phyloP scores from a whole-genome alignment of 2,329 filamentous ascomycete genomes.

The Penicillium brasilianum region DNA sequence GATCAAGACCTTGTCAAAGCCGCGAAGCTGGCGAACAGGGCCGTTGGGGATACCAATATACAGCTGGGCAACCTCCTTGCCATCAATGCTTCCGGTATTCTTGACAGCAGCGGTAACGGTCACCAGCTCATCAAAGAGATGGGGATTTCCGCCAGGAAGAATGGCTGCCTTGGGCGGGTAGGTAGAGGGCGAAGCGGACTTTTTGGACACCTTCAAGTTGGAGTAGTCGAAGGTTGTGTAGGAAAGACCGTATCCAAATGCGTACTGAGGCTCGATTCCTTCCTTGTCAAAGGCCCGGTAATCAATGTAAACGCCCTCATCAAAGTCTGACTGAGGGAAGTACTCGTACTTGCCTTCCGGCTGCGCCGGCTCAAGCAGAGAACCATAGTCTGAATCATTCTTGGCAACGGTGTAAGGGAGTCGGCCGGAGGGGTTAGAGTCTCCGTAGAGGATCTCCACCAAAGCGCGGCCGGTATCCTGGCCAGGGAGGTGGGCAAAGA shows the following conservation, averaged over 20 bases:
- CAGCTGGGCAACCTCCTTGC: not conserved
- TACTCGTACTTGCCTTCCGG: not conserved
- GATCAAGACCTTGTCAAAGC: not conserved
- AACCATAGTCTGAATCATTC: not conserved
- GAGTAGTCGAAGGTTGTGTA: not conserved
- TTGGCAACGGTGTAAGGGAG: not conserved
- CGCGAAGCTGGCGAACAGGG: not conserved
- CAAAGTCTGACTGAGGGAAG: not conserved
- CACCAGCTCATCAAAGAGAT: not conserved
- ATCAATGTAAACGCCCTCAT: not conserved
- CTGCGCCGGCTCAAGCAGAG: not conserved
- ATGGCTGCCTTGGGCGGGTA: not conserved
- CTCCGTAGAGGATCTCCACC: not conserved
- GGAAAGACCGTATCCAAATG: not conserved
- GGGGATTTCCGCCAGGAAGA: not conserved
- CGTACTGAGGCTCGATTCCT: not conserved
- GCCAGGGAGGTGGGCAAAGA: not conserved
- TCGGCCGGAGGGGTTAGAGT: not conserved
- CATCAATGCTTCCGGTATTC: not conserved
- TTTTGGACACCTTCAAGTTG: not conserved
- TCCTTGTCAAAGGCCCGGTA: not conserved
- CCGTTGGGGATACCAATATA: not conserved
- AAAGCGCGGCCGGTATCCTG: not conserved
- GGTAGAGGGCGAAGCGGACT: not conserved
- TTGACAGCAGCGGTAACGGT: not conserved